Conservation (phyloP, 83 land plant genomes). For the Thuja plicata region DNA sequence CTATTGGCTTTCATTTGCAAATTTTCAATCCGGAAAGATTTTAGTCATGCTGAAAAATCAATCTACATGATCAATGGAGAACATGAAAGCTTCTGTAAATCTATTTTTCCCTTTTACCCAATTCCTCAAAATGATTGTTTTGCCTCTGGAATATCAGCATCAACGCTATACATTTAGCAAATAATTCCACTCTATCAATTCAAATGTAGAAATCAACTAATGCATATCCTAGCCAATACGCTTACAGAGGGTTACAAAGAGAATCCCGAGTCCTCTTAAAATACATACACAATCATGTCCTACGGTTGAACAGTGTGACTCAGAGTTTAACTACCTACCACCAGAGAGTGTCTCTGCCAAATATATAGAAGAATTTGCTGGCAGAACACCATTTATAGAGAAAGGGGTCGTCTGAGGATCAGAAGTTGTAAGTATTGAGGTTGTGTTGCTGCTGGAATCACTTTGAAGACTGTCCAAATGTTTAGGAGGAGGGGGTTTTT, state of each 20-base stretch:
- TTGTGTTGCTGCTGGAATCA: slow-evolving; percentile 5
- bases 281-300: not conserved
- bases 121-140: not conserved
- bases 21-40: too few species aligned
- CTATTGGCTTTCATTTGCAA: too few species aligned
- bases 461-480: slow-evolving; percentile 15
- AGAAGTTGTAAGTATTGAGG: slow-evolving; percentile 33
- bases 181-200: not conserved
- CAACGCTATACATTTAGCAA: not conserved
- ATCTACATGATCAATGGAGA: not conserved
- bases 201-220: not conserved
- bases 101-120: not conserved
- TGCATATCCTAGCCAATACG: not conserved
- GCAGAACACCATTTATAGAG: slow-evolving; percentile 15
- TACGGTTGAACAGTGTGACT: not conserved
- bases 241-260: not conserved
- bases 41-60: not conserved
- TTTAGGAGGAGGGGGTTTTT: slow-evolving; percentile 57
- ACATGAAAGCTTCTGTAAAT: not conserved
- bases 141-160: not conserved
- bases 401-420: slow-evolving; percentile 22
- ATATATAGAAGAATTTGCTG: not conserved
- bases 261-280: not conserved
- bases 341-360: not conserved
- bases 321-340: not conserved